Conservation (phyloP, 441 rosid species). For the Erysimum cheiri region DNA sequence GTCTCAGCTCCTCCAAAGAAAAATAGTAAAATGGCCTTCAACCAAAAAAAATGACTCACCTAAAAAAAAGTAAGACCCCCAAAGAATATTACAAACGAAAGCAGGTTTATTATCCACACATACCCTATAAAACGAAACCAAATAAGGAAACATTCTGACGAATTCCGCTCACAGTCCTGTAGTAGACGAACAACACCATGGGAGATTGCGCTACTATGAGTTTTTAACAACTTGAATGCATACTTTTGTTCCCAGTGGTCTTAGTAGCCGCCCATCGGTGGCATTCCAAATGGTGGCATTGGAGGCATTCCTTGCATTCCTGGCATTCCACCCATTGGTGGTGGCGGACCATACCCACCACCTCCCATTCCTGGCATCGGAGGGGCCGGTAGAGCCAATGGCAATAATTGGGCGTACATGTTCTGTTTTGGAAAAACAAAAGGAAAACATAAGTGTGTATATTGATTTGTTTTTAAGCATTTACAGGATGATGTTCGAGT, state of each 20-base stretch:
- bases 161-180: conserved; percentile 6
- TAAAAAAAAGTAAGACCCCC: conserved; percentile 18
- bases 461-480: background rate
- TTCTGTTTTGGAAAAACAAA: conserved; percentile 55
- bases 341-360: conserved; percentile 71
- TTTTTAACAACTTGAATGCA: background rate
- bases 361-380: conserved; percentile 98
- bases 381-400: conserved; percentile 97
- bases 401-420: conserved; percentile 96
- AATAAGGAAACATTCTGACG: conserved; percentile 17
- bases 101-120: conserved; percentile 44
- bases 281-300: conserved; percentile 94
- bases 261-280: conserved; percentile 92
- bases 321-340: conserved; percentile 93
- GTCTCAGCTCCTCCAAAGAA: conserved; percentile 15
- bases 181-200: conserved; percentile 18
- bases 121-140: conserved; percentile 29
- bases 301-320: conserved; percentile 82
- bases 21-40: conserved; percentile 32
- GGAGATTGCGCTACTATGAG: background rate
- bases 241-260: background rate
- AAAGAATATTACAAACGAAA: conserved; percentile 44
- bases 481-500: background rate
- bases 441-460: conserved; percentile 7
- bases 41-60: conserved; percentile 45